These are phyloP conservation scores for Corylus americana DNA, from an alignment of 306 rosid species.

Conservation along the genomic window DNA sequence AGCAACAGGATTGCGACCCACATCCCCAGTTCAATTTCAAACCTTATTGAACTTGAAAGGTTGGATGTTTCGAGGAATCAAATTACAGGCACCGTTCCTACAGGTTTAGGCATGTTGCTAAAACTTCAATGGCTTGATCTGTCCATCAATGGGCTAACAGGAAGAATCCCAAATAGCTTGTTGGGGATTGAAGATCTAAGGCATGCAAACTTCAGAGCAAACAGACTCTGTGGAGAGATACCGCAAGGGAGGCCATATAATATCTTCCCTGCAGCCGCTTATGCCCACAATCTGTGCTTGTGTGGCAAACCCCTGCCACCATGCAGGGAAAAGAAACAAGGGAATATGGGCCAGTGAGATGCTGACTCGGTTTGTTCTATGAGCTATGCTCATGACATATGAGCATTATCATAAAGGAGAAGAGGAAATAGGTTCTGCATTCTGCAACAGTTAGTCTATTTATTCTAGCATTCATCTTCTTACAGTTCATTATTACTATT, in stretches of 20 bases:
- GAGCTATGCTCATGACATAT: slow-evolving; percentile 38
- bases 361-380: slow-evolving; percentile 50
- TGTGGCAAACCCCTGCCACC: slow-evolving; percentile 90
- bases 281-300: slow-evolving; percentile 81
- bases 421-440: slow-evolving; percentile 29
- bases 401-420: slow-evolving; percentile 33
- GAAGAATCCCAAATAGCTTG: slow-evolving; percentile 70
- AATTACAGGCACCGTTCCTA: slow-evolving; percentile 68
- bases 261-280: slow-evolving; percentile 75
- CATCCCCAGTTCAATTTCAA: slow-evolving; percentile 72
- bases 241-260: slow-evolving; percentile 87
- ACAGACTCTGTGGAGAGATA: slow-evolving; percentile 88
- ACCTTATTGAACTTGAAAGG: slow-evolving; percentile 57
- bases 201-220: slow-evolving; percentile 89
- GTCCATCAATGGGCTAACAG: slow-evolving; percentile 77
- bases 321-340: slow-evolving; percentile 52
- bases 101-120: slow-evolving; percentile 53
- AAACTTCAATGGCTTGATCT: slow-evolving; percentile 88
- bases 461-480: not conserved
- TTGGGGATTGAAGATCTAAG: slow-evolving; percentile 58
- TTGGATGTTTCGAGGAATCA: slow-evolving; percentile 85
- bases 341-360: slow-evolving; percentile 48
- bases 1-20: slow-evolving; percentile 71
- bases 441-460: not conserved
- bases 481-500: not conserved